Conservation (phyloP, 73 alveolate genomes). For the Paraurostyla sp. region DNA sequence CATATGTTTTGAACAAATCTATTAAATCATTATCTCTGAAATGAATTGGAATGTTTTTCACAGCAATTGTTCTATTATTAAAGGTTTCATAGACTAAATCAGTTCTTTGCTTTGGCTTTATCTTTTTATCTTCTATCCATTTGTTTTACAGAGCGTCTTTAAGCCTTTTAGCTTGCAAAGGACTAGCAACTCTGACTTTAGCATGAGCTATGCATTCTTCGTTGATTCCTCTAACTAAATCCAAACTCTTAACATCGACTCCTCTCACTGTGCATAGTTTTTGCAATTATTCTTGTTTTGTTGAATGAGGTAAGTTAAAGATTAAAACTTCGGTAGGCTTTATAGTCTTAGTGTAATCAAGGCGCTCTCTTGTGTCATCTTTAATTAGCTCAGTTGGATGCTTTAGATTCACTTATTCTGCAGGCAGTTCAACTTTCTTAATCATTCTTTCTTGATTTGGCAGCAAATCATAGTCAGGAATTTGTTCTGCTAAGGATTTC, state of each 20-base stretch:
- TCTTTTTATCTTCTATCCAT: slow-evolving; percentile 38
- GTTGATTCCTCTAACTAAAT: neutral
- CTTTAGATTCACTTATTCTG: neutral
- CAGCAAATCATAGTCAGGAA: neutral
- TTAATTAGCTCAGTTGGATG: slow-evolving; percentile 14
- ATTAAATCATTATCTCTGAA: neutral
- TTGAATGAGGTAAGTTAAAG: neutral
- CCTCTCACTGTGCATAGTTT: slow-evolving; percentile 22
- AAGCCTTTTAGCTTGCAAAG: neutral
- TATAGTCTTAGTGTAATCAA: neutral
- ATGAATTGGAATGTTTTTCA: neutral
- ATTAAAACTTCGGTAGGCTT: neutral
- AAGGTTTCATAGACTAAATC: neutral
- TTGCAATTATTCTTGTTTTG: neutral
- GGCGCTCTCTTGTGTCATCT: neutral
- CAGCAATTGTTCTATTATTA: neutral
- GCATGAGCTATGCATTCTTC: neutral
- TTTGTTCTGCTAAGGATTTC: too few species aligned
- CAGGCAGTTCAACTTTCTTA: neutral
- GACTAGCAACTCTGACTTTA: neutral
- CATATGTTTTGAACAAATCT: neutral
- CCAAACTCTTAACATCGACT: neutral
- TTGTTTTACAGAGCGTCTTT: neutral
- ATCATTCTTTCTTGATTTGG: neutral
- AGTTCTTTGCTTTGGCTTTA: neutral